These are phyloP conservation scores for Xylariales sp. DNA, from an alignment of 2,329 filamentous ascomycete species.

Conservation along the genomic window DNA sequence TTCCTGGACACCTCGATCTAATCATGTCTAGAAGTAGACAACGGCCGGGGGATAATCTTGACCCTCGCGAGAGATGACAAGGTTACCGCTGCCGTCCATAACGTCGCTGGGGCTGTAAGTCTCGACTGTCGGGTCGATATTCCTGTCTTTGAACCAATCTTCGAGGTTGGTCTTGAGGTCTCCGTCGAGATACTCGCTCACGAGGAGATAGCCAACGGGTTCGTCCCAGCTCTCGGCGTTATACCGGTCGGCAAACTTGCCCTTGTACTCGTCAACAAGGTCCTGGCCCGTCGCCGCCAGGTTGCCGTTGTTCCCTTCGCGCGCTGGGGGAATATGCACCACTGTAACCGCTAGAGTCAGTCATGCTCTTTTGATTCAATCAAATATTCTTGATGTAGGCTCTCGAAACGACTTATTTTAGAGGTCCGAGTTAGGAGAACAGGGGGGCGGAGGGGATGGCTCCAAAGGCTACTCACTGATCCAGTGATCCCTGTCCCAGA, in stretches of 20 bases:
- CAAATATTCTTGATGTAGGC: neutral
- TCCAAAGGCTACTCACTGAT: slow-evolving; percentile 1
- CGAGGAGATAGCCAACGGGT: slow-evolving; percentile 4
- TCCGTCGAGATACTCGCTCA: slow-evolving; percentile 3
- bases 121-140: neutral
- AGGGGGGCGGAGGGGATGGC: too few relatives aligned
- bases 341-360: neutral
- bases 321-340: neutral
- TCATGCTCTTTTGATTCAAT: neutral
- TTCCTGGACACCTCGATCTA: neutral
- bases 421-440: neutral
- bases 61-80: slow-evolving; percentile 3
- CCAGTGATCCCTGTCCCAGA: neutral
- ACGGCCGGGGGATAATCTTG: slow-evolving; percentile 3
- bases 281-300: slow-evolving; percentile 5
- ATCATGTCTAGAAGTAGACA: slow-evolving; percentile 1
- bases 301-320: neutral
- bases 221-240: neutral
- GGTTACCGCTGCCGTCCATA: neutral
- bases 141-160: slow-evolving; percentile 6
- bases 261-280: neutral
- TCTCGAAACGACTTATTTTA: neutral
- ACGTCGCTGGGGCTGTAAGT: neutral
- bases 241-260: neutral
- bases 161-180: neutral